Conservation (phyloP, 805 yeast genomes). For the Priceomyces castillae region DNA sequence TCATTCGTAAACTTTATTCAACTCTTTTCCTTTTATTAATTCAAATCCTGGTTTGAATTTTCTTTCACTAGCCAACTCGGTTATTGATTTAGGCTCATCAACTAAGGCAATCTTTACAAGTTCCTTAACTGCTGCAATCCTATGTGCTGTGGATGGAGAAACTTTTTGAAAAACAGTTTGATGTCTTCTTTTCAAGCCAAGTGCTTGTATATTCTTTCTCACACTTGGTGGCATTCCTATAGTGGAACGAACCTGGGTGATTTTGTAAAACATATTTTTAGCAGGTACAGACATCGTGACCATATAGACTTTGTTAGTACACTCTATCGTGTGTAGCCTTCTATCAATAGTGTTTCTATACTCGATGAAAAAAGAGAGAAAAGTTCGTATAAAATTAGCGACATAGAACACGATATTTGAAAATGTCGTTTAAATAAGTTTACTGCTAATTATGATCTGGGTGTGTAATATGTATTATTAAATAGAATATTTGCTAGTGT, state of each 20-base stretch:
- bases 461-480: too few relatives aligned
- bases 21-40: constrained; percentile 11
- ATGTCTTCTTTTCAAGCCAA: constrained; percentile 77
- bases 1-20: constrained; percentile 3
- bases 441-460: too few relatives aligned
- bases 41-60: constrained; percentile 64
- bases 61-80: constrained; percentile 53
- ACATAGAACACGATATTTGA: not conserved
- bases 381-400: too few relatives aligned
- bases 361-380: not conserved
- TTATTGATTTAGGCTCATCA: constrained; percentile 48
- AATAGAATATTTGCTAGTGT: not conserved
- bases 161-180: constrained; percentile 70
- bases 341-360: not conserved
- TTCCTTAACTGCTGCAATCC: constrained; percentile 79
- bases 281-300: constrained; percentile 10
- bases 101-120: constrained; percentile 78
- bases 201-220: constrained; percentile 60
- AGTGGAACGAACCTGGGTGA: constrained; percentile 76
- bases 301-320: not conserved
- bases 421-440: not conserved
- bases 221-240: constrained; percentile 77
- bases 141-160: constrained; percentile 80
- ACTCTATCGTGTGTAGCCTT: not conserved
- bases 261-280: constrained; percentile 42